Base-by-base conservation (phyloP, 2,329 filamentous ascomycete species). In the Ascochyta clinopodiicola region DNA sequence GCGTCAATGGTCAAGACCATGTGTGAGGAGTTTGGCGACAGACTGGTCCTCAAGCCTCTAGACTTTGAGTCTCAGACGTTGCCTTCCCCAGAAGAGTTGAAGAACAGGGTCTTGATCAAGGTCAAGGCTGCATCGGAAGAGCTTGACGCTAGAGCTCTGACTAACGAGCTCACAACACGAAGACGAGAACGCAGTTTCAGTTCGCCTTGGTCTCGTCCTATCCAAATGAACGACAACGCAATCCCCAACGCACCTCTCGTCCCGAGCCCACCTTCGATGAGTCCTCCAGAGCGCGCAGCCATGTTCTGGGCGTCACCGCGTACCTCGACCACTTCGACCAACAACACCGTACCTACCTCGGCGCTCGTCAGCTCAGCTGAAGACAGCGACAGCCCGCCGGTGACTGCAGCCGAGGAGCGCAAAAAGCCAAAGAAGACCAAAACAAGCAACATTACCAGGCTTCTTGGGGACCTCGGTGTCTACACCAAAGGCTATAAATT, bases 1-100 rank as follows among this genome's bases (percentile, higher is more conserved):
- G 81, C 86, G 19, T 84, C 86, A 39, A 98, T 99, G 95, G 90
- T 92, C 21, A 86, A 89, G 57, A 95, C 91, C 60, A 96, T 98
- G 85, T 89, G 88, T 69, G 87, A 89, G 27, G 86, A 90, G 9
- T 96, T 97, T 73, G 90, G 90, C 25, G 80, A 88, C n/a, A 87
- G 87, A 63, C 84, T 99, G 39, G 81, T 98, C 12, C 85, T 88
- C 0, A 86, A 92, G 64, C 90, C 92, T 0, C 75, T 97, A 17
- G 85, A 91, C 57, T 82, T 84, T 1, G 86, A 88, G 40, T 82
- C 84, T 2, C 82, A 86, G 60, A 83, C 84, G 55, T 83, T 98
- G 12, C 95, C 95, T 0, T 90, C 91, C 1, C 95, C 95, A 0
- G 90, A 95, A 42, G 88, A 97, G 64, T 81, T 99, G 42, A 90